Evolutionary conservation across 2,329 filamentous ascomycete genomes (phyloP).

Genomic region (Alternaria ethzedia): DNA sequence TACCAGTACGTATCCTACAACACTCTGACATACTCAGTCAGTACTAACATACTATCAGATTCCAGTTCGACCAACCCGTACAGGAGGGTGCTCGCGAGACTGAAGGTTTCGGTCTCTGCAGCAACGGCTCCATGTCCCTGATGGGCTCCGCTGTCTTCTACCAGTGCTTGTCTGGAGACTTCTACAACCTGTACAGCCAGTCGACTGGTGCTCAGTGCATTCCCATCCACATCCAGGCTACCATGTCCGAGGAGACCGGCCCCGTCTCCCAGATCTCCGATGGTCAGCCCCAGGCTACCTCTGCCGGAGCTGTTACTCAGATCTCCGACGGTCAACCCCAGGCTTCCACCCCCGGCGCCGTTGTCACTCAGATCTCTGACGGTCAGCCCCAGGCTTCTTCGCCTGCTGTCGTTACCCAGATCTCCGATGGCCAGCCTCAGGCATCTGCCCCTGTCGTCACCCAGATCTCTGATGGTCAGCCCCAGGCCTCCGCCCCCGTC

Average conservation of each 20-base stretch:
- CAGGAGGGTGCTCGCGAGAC: slow-evolving; percentile 76
- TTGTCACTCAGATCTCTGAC: slow-evolving; percentile 38
- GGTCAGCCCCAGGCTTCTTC: slow-evolving; percentile 33
- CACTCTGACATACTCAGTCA: neutral
- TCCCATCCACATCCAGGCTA: slow-evolving; percentile 40
- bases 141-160: slow-evolving; percentile 69
- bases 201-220: slow-evolving; percentile 73
- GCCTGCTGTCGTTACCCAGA: slow-evolving; percentile 25
- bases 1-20: slow-evolving; percentile 59
- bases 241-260: slow-evolving; percentile 6
- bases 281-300: slow-evolving; percentile 34
- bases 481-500: slow-evolving; percentile 21
- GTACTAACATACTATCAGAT: slow-evolving; percentile 34
- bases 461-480: slow-evolving; percentile 40
- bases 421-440: slow-evolving; percentile 32
- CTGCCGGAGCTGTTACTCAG: slow-evolving; percentile 25
- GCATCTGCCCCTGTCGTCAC: slow-evolving; percentile 26
- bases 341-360: slow-evolving; percentile 8
- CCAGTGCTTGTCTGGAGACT: slow-evolving; percentile 74
- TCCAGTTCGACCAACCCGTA: slow-evolving; percentile 49
- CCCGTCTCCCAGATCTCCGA: slow-evolving; percentile 38
- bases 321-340: slow-evolving; percentile 37
- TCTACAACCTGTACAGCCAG: slow-evolving; percentile 84
- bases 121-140: slow-evolving; percentile 71
- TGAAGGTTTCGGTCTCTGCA: slow-evolving; percentile 74